These are phyloP conservation scores for Nadsonia commutata DNA, from an alignment of 1,139 yeast species.

Conservation along the genomic window DNA sequence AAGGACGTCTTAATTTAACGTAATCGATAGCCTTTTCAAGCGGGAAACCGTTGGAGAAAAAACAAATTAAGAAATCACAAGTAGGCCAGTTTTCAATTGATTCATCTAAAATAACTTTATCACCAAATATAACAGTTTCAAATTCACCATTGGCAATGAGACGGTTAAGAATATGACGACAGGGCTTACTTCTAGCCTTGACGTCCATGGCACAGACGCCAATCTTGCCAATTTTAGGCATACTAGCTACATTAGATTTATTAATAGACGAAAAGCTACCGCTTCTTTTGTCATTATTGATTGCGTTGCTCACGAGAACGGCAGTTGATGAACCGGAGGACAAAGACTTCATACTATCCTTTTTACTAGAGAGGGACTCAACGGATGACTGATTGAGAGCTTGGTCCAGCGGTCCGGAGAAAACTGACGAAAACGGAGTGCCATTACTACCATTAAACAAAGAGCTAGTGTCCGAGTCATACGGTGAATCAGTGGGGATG, in stretches of 20 bases:
- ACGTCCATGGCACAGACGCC: conserved; percentile 99
- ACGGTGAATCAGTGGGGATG: too few species aligned
- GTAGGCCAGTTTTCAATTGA: conserved; percentile 94
- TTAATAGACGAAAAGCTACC: conserved; percentile 8
- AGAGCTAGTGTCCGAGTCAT: too few species aligned
- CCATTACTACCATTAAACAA: not conserved
- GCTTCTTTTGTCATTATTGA: conserved; percentile 4
- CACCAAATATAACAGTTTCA: conserved; percentile 94
- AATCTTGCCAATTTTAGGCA: conserved; percentile 77
- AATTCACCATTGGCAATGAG: conserved; percentile 88
- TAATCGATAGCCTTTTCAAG: conserved; percentile 88
- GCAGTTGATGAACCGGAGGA: not conserved
- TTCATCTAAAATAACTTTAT: conserved; percentile 91
- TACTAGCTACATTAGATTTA: conserved; percentile 6
- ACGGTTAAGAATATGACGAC: conserved; percentile 77
- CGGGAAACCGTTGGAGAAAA: conserved; percentile 93
- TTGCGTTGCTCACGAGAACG: not conserved
- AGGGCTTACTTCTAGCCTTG: conserved; percentile 90
- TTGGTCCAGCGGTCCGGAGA: not conserved
- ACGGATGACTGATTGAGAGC: not conserved
- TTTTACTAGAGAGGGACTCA: not conserved
- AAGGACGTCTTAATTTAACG: conserved; percentile 82
- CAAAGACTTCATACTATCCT: not conserved
- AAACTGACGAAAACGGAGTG: not conserved
- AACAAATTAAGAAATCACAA: conserved; percentile 85